Percentiles rank a stretch among this genome's conserved stretches.
These are phyloP conservation scores for Syzygium malaccense DNA, from an alignment of 441 rosid genomes.

Conservation along the genomic window DNA sequence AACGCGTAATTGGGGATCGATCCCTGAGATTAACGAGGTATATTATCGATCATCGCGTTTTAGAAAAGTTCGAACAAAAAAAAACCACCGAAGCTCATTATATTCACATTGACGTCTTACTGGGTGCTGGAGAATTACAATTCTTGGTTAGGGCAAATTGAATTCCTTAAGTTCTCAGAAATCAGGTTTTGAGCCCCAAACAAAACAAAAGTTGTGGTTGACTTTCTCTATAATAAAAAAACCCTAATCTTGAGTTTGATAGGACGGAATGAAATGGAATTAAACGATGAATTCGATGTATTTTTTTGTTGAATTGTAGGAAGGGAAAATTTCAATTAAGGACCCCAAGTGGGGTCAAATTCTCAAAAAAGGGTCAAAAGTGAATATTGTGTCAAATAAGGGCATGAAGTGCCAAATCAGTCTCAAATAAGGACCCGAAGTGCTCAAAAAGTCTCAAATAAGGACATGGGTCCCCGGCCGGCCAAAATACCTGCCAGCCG, in stretches of 20 bases:
- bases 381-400: too few species aligned
- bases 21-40: neutral
- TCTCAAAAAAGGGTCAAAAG: too few species aligned
- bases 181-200: rapidly evolving
- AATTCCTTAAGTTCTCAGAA: neutral
- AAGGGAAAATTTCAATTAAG: too few species aligned
- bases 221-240: neutral
- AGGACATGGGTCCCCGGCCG: too few species aligned
- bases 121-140: neutral
- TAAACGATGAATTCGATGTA: neutral
- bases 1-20: neutral
- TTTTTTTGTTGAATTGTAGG: neutral
- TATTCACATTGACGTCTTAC: neutral
- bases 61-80: neutral
- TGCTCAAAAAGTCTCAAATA: too few species aligned
- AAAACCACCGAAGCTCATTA: neutral
- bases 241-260: neutral
- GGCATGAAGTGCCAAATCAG: too few species aligned
- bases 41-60: neutral
- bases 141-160: neutral
- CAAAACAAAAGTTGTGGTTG: neutral
- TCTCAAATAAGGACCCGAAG: too few species aligned
- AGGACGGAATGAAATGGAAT: neutral
- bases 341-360: too few species aligned
- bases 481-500: too few species aligned